Conservation (phyloP, 306 rosid species). For the Cucurbita moschata region DNA sequence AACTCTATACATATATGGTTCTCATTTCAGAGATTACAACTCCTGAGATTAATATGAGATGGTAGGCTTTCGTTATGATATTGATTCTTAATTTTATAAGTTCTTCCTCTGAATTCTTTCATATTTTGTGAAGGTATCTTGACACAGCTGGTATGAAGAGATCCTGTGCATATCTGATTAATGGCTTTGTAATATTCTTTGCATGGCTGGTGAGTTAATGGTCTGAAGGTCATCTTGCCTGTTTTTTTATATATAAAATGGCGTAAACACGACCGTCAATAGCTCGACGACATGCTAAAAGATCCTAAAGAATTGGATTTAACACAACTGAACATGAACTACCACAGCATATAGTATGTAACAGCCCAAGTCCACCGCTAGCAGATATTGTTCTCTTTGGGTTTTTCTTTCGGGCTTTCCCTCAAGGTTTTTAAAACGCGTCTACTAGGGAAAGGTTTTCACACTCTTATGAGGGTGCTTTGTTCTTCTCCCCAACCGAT, state of each 20-base stretch:
- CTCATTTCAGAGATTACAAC: constrained; percentile 41
- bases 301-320: background rate
- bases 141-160: constrained; percentile 43
- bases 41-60: constrained; percentile 45
- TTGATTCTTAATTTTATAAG: background rate
- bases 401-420: no score
- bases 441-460: no score
- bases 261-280: no score
- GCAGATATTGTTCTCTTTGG: no score
- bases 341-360: background rate
- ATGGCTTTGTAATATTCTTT: constrained; percentile 33
- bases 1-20: constrained; percentile 42
- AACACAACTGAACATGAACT: background rate
- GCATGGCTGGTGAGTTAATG: constrained; percentile 38
- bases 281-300: background rate
- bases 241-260: no score
- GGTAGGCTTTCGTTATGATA: constrained; percentile 12
- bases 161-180: constrained; percentile 30
- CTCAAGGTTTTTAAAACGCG: no score
- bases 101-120: background rate
- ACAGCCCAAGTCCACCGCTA: no score
- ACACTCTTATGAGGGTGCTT: no score
- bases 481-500: no score
- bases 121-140: constrained; percentile 27
- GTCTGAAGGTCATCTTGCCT: background rate